These are phyloP conservation scores for Penicillium psychrofluorescens DNA, from an alignment of 495 filamentous ascomycete species.

Conservation along the genomic window DNA sequence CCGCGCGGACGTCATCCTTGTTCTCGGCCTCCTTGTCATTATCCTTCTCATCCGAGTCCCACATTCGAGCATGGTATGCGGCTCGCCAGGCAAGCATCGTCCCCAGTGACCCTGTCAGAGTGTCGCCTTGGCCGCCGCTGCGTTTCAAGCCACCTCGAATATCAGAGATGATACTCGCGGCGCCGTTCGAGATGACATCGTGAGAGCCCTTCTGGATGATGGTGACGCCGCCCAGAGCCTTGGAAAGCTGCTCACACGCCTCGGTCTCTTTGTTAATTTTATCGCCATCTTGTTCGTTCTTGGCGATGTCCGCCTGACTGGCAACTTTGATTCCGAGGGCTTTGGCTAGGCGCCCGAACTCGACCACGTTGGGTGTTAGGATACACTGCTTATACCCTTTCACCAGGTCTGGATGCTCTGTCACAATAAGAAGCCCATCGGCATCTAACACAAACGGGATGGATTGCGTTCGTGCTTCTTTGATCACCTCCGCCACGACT, in stretches of 20 bases:
- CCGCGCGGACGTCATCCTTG: conserved; percentile 32
- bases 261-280: conserved; percentile 40
- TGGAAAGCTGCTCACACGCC: conserved; percentile 64
- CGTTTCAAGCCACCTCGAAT: conserved; percentile 76
- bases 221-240: conserved; percentile 78
- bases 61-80: conserved; percentile 75
- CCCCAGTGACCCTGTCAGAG: conserved; percentile 80
- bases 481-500: conserved; percentile 71
- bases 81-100: conserved; percentile 83
- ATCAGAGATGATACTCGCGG: conserved; percentile 64
- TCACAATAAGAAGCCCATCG: conserved; percentile 75
- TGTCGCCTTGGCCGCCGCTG: conserved; percentile 93
- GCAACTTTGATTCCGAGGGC: conserved; percentile 51
- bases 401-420: conserved; percentile 67
- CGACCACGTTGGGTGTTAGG: conserved; percentile 88
- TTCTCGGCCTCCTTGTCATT: conserved; percentile 29
- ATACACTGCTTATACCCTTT: conserved; percentile 78
- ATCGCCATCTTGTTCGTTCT: conserved; percentile 25
- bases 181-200: conserved; percentile 82
- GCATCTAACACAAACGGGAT: conserved; percentile 89
- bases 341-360: conserved; percentile 79
- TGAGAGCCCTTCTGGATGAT: conserved; percentile 84
- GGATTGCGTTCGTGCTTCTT: conserved; percentile 61
- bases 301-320: conserved; percentile 34
- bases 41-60: conserved; percentile 57